These are phyloP conservation scores for Lactarius hengduanensis DNA, from an alignment of 768 basidiomycete genomes.

Conservation along the genomic window DNA sequence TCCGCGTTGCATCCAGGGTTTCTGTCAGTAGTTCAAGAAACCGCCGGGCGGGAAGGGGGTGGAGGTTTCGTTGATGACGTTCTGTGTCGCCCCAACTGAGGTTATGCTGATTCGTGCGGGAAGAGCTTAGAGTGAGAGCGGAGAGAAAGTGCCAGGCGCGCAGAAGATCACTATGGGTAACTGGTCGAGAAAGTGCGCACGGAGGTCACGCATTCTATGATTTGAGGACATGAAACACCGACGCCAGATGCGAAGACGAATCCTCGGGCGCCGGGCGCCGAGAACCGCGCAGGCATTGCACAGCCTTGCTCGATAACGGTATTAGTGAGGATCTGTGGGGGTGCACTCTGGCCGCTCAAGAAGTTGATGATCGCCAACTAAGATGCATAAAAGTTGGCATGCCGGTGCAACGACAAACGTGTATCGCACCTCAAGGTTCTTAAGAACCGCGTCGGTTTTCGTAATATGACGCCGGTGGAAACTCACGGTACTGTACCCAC, in stretches of 20 bases:
- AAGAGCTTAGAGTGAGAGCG: neutral
- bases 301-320: slow-evolving; percentile 30
- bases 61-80: slow-evolving; percentile 35
- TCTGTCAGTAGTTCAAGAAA: slow-evolving; percentile 36
- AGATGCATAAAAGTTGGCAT: slow-evolving; percentile 37
- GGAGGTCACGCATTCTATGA: slow-evolving; percentile 34
- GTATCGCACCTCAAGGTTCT: slow-evolving; percentile 30
- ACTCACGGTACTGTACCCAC: neutral
- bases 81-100: slow-evolving; percentile 38
- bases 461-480: neutral
- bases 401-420: slow-evolving; percentile 27
- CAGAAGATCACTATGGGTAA: slow-evolving; percentile 34
- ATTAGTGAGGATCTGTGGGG: slow-evolving; percentile 23
- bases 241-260: slow-evolving; percentile 42
- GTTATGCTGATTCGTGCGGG: slow-evolving; percentile 31
- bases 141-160: neutral
- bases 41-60: slow-evolving; percentile 39
- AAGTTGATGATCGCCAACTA: slow-evolving; percentile 35
- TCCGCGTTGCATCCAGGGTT: slow-evolving; percentile 25
- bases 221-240: slow-evolving; percentile 37
- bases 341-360: slow-evolving; percentile 25
- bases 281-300: slow-evolving; percentile 40
- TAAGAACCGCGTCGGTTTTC: neutral
- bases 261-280: slow-evolving; percentile 35
- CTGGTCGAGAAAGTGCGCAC: slow-evolving; percentile 39